Base-by-base conservation (phyloP, 2,329 filamentous ascomycete species). In the Trichoderma cornu-damae region DNA sequence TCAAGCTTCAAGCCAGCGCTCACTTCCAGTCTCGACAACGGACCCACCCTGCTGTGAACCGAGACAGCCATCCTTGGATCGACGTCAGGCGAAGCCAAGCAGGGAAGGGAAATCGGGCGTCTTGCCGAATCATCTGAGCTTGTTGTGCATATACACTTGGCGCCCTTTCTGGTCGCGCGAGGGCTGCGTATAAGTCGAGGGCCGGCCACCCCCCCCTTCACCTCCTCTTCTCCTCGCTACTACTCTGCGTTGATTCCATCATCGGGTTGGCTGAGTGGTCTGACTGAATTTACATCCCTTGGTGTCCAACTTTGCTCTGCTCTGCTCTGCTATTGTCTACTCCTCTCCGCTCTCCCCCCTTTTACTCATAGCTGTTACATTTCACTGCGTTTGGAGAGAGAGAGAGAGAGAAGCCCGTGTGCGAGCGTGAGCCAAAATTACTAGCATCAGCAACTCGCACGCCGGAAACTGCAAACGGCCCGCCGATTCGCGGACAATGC, bases 41-140 rank as follows among this genome's bases (percentile, higher is more conserved):
- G 46, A 28, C 54, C 54, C 46, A 51, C 54, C 54, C 18, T 28
- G 14, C 28, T 24, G 26, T 22, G 46, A 57, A 56, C 43, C 51
- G 54, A 57, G 54, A 57, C 54, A 57, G 34, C 40, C 34, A 51
- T 35, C 20, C 26, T 18, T 48, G 54, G 54, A 57, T 57, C 54
- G 46, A 57, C 46, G 54, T 43, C 44, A 57, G 44, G 44, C 44
- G 26, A 32, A 30, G 3, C 24, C 6, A 51, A 32, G 35, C 30
- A 35, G 46, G 54, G 28, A 47, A 37, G 20, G 42, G 50, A 44
- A 53, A 44, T 46, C 30, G 26, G 50, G 51, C 28, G 51, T 44
- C 51, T 54, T 54, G 51, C 51, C 53, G 42, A 32, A 47, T 34
- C 44, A 34, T 28, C 24, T 32, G 44, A 55, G 51, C 42, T 55